Evolutionary conservation across 1,284 basidiomycete genomes (phyloP).

Genomic region (Ceratobasidium sp.): DNA sequence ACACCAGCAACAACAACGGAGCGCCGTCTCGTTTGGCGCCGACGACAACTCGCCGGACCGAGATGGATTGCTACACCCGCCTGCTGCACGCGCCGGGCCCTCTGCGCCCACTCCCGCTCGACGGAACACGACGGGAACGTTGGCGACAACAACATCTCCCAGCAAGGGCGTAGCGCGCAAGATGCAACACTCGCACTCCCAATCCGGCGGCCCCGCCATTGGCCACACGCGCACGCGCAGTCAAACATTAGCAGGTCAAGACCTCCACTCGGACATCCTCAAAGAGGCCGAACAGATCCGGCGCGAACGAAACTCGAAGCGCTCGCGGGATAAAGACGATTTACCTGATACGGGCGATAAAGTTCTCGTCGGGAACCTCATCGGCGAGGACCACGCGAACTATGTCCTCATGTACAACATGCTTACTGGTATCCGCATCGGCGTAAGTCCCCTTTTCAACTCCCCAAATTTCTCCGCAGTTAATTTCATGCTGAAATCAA

Average conservation of each 20-base stretch:
- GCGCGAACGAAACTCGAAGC: slow-evolving; percentile 77
- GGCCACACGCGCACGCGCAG: slow-evolving; percentile 38
- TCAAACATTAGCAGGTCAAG: slow-evolving; percentile 37
- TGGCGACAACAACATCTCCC: neutral
- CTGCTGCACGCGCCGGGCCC: slow-evolving; percentile 11
- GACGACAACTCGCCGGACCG: neutral
- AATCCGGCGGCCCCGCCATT: slow-evolving; percentile 31
- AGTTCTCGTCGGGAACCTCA: slow-evolving; percentile 92
- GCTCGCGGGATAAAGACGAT: slow-evolving; percentile 62
- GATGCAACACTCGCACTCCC: slow-evolving; percentile 42
- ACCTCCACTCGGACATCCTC: slow-evolving; percentile 76
- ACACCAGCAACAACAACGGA: neutral
- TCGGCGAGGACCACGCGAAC: slow-evolving; percentile 97
- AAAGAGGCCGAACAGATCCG: slow-evolving; percentile 86
- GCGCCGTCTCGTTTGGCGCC: slow-evolving; percentile 31
- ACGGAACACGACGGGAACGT: slow-evolving; percentile 37
- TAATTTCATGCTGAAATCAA: slow-evolving; percentile 12
- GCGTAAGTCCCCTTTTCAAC: slow-evolving; percentile 73
- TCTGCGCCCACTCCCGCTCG: slow-evolving; percentile 21
- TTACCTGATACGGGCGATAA: slow-evolving; percentile 59
- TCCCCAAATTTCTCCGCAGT: slow-evolving; percentile 30
- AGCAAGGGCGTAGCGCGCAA: slow-evolving; percentile 14
- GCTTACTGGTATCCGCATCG: slow-evolving; percentile 97
- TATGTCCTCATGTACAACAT: slow-evolving; percentile 99
- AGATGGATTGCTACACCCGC: slow-evolving; percentile 26